Base-by-base conservation (phyloP, 805 yeast species). In the Maudiozyma saulgeensis region DNA sequence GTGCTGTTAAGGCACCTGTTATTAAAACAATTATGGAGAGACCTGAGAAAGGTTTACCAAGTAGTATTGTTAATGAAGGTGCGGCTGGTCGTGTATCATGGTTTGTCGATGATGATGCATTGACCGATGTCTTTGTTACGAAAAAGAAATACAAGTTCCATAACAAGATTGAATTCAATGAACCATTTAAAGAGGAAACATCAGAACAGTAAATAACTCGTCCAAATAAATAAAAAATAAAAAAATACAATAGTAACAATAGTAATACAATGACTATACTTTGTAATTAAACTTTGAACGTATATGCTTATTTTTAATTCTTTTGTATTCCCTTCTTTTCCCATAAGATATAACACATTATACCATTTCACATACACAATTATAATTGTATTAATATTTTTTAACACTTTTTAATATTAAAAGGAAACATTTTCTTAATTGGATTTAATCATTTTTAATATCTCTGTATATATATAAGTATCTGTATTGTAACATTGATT, bases 81-180 rank as follows among this genome's bases (percentile, higher is more conserved):
- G 96, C 96, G n/a, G 96, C 96, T 1, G 97, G 97, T 15, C 84
- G 85, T 68, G 96, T 91, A 5, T 80, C 90, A 7, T 91, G 99
- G 99, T 91, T 91, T 72, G 97, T 91, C 35, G 99, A 91, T 66
- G 87, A 88, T 59, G 96, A 83, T 56, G 96, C 96, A 2, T 78
- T 87, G 59, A 78, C 80, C 44, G 96, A 88, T 61, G 86, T 86
- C 45, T 79, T 79, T 45, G 67, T 64, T 4, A 64, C 64, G 4
- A 64, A 64, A 52, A 64, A 62, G 47, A 59, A 56, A 26, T 64
- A 64, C 51, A 62, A 59, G 47, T 62, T 53, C 49, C 55, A 53
- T 49, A 46, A 52, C 37, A 46, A 49, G 37, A 45, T 46, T 32
- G 51, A 48, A 32, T 48, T 44, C 26, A 50, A 46, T 26, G 48